Base-by-base conservation (phyloP, 331 rosid species). In the Saraca asoca region DNA sequence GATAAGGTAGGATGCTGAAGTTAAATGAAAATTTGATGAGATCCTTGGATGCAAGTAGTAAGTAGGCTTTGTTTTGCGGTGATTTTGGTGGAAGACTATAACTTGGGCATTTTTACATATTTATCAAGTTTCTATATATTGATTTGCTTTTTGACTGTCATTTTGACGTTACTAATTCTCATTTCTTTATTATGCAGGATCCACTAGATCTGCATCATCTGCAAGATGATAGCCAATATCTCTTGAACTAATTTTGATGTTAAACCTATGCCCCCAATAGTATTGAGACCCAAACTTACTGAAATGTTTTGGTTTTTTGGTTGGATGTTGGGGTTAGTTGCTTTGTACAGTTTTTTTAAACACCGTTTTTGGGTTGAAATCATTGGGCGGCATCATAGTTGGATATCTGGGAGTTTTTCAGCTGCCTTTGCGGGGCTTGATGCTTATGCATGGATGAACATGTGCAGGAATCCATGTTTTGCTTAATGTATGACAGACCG, bases 141-240 rank as follows among this genome's bases (percentile, higher is more conserved):
- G 35, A 17, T 18, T 18, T 29, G 49, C 33, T 24, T 58, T 12
- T 52, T 19, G 33, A 7, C 31, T 58, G 37, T 7, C 51, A 29
- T 19, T 38, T 53, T 46, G 51, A 55, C 49, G 33, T 50, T 20
- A n/a, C 69, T 62, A 17, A 67, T 62, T 67, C 38, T 58, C 46
- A 38, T 34, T 57, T 18, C 58, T 46, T 54, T 62, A 7, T 53
- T 14, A 48, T 69, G 77, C 77, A 81, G 85, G 82, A 65, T 73
- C 74, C 71, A 43, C 2, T 19, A 63, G 77, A 77, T 69, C 82
- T 64, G 59, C 68, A n/a, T 53, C 24, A 9, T 5, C 15, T 38
- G 53, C 76, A 52, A 56, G 59, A 66, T 51, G 72, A 68, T 52
- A 18, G 58, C 16, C 14, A 6, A 42, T 55, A 29, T 67, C 50